Evolutionary conservation across 78 protist genomes (phyloP).

Genomic region (Parvularia atlantis): DNA sequence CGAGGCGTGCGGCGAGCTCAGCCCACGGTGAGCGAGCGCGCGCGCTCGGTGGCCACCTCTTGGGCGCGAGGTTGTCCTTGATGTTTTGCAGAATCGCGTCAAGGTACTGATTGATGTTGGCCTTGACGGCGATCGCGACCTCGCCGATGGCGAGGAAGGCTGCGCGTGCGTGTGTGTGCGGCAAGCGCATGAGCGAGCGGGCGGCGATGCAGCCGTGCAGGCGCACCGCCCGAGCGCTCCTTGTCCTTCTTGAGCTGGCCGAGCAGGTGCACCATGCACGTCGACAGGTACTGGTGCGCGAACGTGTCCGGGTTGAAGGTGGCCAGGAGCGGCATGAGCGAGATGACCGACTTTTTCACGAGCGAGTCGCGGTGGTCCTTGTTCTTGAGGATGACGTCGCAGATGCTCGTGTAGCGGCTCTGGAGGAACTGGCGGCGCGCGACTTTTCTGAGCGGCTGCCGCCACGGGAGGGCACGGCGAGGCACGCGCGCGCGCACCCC

Average conservation of each 20-base stretch:
- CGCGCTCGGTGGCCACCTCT: too few relatives aligned
- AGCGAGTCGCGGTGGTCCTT: constrained; percentile 1
- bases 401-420: neutral
- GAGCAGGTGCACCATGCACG: neutral
- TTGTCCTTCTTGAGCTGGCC: neutral
- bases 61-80: neutral
- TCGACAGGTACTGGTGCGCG: neutral
- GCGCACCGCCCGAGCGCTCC: too few relatives aligned
- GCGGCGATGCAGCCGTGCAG: too few relatives aligned
- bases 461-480: neutral
- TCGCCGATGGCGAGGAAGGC: constrained; percentile 11
- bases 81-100: neutral
- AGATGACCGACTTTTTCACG: constrained; percentile 8
- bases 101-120: neutral
- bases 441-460: too few relatives aligned
- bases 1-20: too few relatives aligned
- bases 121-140: constrained; percentile 8
- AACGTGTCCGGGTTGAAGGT: neutral
- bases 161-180: too few relatives aligned
- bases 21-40: too few relatives aligned
- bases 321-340: constrained; percentile 13
- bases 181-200: too few relatives aligned
- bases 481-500: neutral
- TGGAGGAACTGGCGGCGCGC: neutral
- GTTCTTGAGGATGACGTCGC: constrained; percentile 13